A percentile compares a stretch with the other conserved stretches of the same genome.
phyloP scores from a whole-genome alignment of 163 green algal genomes.

The Chloromonas sp. region DNA sequence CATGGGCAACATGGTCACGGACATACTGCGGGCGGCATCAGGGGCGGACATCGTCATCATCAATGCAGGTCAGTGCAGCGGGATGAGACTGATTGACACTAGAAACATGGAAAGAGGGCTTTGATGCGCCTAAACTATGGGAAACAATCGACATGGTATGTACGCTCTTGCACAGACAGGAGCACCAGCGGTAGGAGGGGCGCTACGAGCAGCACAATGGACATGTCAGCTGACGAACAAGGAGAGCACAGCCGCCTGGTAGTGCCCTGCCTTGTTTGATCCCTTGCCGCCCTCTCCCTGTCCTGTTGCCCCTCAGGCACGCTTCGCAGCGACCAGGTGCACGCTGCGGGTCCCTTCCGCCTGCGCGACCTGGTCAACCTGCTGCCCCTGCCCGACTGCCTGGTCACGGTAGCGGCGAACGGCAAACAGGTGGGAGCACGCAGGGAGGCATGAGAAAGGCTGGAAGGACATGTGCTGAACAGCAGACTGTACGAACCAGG shows the following conservation, averaged over 20 bases:
- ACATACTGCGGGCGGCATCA: conserved; percentile 33
- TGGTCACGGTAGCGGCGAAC: conserved; percentile 48
- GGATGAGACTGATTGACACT: conserved; percentile 6
- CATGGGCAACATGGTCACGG: conserved; percentile 67
- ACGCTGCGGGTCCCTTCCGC: conserved; percentile 38
- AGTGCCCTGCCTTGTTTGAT: no score
- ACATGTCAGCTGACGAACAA: no score
- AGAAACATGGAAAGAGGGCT: neutral
- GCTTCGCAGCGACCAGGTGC: conserved; percentile 32
- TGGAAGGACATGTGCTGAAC: no score
- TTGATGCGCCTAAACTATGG: no score
- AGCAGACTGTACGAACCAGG: no score
- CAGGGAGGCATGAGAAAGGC: no score
- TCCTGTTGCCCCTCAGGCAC: conserved; percentile 1
- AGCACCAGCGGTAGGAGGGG: no score
- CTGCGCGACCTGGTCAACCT: conserved; percentile 59
- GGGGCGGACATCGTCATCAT: conserved; percentile 52
- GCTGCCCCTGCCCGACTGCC: conserved; percentile 70
- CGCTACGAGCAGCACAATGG: no score
- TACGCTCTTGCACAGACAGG: no score
- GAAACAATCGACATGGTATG: no score
- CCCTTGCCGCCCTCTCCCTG: no score
- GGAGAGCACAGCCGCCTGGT: no score
- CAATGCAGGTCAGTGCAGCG: conserved; percentile 42
- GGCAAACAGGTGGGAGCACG: conserved; percentile 23